Evolutionary conservation across 805 yeast species (phyloP), one percentile per base, ranked within the genome.

Genomic region (Candida vaughaniae): DNA sequence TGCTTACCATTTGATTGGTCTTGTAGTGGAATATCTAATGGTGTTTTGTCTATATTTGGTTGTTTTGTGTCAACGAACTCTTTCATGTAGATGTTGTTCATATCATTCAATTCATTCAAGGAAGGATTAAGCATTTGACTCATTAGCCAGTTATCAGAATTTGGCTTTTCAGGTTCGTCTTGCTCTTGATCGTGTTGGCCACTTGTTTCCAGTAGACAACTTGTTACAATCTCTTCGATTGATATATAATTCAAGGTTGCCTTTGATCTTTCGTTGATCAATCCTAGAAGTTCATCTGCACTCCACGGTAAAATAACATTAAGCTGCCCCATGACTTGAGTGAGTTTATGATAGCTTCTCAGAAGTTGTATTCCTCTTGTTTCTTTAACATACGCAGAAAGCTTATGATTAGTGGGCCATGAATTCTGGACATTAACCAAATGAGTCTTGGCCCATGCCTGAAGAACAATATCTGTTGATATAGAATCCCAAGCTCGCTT

Each of bases 241-340:
- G 84, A 77, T 8, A 74, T 63, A 47, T 78, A 80, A 29, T 67
- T 64, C 10, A 67, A 49, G 1, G 70, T 64, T 14, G 67, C 62
- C 39, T 67, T 67, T 5, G 62, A 62, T 26, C 70, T 41, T 46
- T 67, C 73, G 43, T 67, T 67, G 2, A 67, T 70, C 20, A 80
- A 56, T 26, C 78, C 81, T 30, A 78, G 46, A 25, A 80, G 53
- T 42, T 75, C 74, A 33, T 73, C 73, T 19, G 73, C 61, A 37
- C 77, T 79, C 85, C 85, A 80, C 16, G 77, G 71, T 35, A 75
- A 67, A 10, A 62, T 69, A 11, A 77, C 81, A 35, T 66, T 64
- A n/a, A 75, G 61, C 35, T 62, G 58, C 16, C 60, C 53, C 53
- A 80, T 78, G n/a, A 73, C 51, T 17, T 62, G 63, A 5, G 54